These are phyloP conservation scores for Paramyrothecium roridum DNA, from an alignment of 2,329 filamentous ascomycete species.

Conservation along the genomic window DNA sequence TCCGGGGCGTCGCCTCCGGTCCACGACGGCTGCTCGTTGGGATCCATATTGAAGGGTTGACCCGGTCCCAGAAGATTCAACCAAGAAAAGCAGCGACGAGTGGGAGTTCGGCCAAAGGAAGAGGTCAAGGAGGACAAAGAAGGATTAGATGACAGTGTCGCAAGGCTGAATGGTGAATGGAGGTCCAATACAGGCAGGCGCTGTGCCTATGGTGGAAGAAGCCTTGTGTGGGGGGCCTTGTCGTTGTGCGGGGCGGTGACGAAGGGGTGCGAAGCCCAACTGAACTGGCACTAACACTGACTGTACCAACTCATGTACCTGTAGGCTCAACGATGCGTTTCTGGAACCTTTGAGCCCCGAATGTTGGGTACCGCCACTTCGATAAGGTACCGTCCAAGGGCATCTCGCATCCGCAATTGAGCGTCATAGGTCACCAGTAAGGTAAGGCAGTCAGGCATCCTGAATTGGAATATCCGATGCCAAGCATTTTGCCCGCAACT, in stretches of 20 bases:
- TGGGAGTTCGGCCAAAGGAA: slow-evolving; percentile 22
- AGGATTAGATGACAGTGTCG: not conserved
- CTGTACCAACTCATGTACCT: too few relatives aligned
- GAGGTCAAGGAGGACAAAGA: slow-evolving; percentile 6
- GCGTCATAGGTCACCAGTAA: too few relatives aligned
- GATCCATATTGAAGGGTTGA: slow-evolving; percentile 36
- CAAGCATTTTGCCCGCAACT: too few relatives aligned
- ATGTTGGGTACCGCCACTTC: too few relatives aligned
- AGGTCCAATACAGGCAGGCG: not conserved
- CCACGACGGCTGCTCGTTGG: slow-evolving; percentile 38
- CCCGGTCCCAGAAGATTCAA: slow-evolving; percentile 2
- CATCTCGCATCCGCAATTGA: too few relatives aligned
- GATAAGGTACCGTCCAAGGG: too few relatives aligned
- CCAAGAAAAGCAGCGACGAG: slow-evolving; percentile 3
- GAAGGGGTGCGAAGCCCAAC: not conserved
- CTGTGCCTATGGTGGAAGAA: not conserved
- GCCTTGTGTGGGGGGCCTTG: slow-evolving; percentile 1
- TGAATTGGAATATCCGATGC: too few relatives aligned
- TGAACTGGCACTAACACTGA: too few relatives aligned
- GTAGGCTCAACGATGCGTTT: too few relatives aligned
- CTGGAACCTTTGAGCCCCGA: too few relatives aligned
- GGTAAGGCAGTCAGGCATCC: too few relatives aligned
- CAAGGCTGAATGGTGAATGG: slow-evolving; percentile 4
- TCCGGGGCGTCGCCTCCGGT: slow-evolving; percentile 50
- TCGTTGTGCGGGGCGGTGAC: not conserved